These are phyloP conservation scores for Ophiocordyceps sinensis DNA, from an alignment of 2,329 filamentous ascomycete species.

Conservation along the genomic window DNA sequence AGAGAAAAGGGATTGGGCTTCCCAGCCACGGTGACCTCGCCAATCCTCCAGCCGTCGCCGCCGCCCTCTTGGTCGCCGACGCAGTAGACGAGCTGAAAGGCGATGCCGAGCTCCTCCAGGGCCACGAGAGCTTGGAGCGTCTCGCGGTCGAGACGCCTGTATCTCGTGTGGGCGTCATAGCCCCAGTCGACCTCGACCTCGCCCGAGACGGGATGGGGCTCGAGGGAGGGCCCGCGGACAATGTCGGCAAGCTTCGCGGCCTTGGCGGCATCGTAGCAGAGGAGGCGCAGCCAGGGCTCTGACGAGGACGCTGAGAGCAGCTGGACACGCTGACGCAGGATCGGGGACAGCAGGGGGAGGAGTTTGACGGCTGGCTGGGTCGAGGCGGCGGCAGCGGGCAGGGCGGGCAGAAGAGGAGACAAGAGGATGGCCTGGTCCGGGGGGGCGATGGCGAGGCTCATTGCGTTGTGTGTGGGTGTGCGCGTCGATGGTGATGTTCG, in stretches of 20 bases:
- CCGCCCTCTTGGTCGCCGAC: conserved; percentile 46
- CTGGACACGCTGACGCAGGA: conserved; percentile 50
- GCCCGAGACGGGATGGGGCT: conserved; percentile 69
- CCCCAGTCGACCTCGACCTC: conserved; percentile 64
- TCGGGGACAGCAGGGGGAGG: conserved; percentile 48
- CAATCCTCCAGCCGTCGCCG: conserved; percentile 54
- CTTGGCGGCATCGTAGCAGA: conserved; percentile 51
- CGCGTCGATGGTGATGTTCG: background rate
- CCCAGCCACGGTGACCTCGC: conserved; percentile 51
- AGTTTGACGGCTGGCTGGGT: conserved; percentile 40
- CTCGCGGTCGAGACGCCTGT: conserved; percentile 57
- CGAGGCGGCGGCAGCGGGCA: conserved; percentile 44
- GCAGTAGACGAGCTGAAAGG: conserved; percentile 57
- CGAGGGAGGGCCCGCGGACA: conserved; percentile 47
- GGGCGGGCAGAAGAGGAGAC: conserved; percentile 41
- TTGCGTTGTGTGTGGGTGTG: conserved; percentile 6
- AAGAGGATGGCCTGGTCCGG: conserved; percentile 34
- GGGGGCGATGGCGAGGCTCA: conserved; percentile 19
- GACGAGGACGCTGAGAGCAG: conserved; percentile 43
- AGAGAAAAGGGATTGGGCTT: conserved; percentile 38
- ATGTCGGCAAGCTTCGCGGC: conserved; percentile 44
- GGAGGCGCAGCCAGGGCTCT: conserved; percentile 59
- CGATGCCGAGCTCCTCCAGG: conserved; percentile 45
- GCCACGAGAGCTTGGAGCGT: conserved; percentile 56
- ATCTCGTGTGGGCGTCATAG: conserved; percentile 47